Evolutionary conservation across 306 rosid genomes (phyloP).

Genomic region (Elaeagnus macrophylla): DNA sequence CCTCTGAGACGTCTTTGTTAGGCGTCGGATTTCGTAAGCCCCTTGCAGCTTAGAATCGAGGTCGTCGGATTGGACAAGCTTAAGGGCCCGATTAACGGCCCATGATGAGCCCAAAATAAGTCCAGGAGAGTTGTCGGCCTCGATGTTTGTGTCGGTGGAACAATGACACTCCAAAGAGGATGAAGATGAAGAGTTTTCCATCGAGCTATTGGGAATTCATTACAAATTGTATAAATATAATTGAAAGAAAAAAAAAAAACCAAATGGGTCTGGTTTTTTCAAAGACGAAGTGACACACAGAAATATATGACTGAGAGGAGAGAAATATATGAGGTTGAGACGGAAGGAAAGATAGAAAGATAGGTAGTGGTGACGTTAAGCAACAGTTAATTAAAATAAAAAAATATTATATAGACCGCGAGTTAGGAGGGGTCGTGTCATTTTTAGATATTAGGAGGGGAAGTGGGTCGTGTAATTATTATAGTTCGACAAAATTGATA

Average conservation of each 20-base stretch:
- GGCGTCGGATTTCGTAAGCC: constrained; percentile 76
- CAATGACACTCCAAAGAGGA: constrained; percentile 13
- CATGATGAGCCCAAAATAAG: constrained; percentile 28
- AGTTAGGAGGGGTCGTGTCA: too few species aligned
- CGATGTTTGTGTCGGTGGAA: constrained; percentile 18
- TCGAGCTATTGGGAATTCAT: constrained; percentile 2
- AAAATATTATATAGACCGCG: too few species aligned
- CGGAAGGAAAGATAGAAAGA: constrained; percentile 5
- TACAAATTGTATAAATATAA: neutral
- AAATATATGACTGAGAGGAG: constrained; percentile 7
- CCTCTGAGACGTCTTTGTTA: constrained; percentile 83
- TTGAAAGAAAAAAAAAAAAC: neutral
- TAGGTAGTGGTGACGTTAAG: constrained; percentile 31
- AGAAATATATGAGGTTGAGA: constrained; percentile 4
- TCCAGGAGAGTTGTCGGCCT: constrained; percentile 3
- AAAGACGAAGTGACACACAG: too few species aligned
- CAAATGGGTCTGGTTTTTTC: too few species aligned
- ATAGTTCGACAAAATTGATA: too few species aligned
- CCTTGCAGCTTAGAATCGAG: constrained; percentile 45
- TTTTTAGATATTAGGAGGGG: too few species aligned
- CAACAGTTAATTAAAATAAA: constrained; percentile 22
- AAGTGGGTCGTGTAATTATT: too few species aligned
- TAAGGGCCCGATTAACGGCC: constrained; percentile 58
- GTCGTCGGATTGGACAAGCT: constrained; percentile 52
- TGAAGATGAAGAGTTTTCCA: constrained; percentile 26